Conservation (phyloP, 2,329 filamentous ascomycete species). For the Paracoccidioides brasiliensis region DNA sequence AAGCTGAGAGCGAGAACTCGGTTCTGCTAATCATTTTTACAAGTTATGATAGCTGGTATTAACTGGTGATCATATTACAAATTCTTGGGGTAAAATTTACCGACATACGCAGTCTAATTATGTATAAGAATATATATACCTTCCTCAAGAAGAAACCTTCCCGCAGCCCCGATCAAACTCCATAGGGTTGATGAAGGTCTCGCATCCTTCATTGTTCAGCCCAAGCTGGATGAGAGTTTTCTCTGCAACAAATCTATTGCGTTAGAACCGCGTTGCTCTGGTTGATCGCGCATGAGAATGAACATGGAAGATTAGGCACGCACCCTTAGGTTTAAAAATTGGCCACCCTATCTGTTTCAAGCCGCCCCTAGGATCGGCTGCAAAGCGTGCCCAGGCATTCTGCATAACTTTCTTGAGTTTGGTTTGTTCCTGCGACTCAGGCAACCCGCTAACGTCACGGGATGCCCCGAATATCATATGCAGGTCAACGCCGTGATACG, state of each 20-base stretch:
- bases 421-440: constrained; percentile 19
- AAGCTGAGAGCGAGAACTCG: too few relatives aligned
- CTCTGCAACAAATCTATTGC: not conserved
- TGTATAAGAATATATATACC: too few relatives aligned
- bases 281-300: too few relatives aligned
- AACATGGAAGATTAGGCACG: too few relatives aligned
- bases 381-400: constrained; percentile 31
- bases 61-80: too few relatives aligned
- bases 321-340: constrained; percentile 10
- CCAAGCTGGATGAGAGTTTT: constrained; percentile 18
- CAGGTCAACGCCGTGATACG: constrained; percentile 39
- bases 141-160: too few relatives aligned
- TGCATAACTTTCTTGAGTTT: constrained; percentile 28
- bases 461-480: constrained; percentile 37
- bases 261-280: too few relatives aligned
- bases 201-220: constrained; percentile 13
- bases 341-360: constrained; percentile 25
- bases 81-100: too few relatives aligned
- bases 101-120: too few relatives aligned
- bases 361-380: constrained; percentile 22
- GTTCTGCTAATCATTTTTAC: too few relatives aligned
- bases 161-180: constrained; percentile 12
- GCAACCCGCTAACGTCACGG: constrained; percentile 27
- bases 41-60: too few relatives aligned
- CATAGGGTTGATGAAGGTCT: constrained; percentile 15